Conservation (phyloP, 441 rosid species). For the Macaranga tanarius region DNA sequence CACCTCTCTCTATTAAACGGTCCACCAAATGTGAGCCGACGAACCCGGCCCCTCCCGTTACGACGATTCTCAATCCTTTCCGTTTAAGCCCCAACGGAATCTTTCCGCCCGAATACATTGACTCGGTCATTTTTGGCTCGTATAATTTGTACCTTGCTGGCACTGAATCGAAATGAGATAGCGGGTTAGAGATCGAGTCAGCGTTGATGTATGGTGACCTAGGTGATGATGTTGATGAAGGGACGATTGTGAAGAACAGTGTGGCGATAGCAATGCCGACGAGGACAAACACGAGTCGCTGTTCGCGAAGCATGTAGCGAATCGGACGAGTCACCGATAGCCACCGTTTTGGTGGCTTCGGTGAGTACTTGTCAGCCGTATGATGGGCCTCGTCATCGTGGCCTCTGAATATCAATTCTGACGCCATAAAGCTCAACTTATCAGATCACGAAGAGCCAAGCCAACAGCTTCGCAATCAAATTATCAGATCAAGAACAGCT, state of each 20-base stretch:
- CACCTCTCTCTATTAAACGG: constrained; percentile 83
- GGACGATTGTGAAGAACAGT: constrained; percentile 54
- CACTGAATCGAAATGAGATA: constrained; percentile 27
- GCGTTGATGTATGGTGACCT: constrained; percentile 18
- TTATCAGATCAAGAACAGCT: constrained; percentile 3
- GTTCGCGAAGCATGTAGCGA: constrained; percentile 79
- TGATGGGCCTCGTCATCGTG: constrained; percentile 68
- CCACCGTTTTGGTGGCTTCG: constrained; percentile 88
- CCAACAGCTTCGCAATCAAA: background rate
- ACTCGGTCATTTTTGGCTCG: constrained; percentile 36
- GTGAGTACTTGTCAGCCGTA: constrained; percentile 64
- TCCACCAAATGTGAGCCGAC: constrained; percentile 93
- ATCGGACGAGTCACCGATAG: constrained; percentile 53
- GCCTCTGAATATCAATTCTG: constrained; percentile 82
- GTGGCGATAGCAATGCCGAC: constrained; percentile 84
- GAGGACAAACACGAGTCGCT: constrained; percentile 71
- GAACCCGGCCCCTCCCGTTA: constrained; percentile 94
- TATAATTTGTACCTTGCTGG: constrained; percentile 21
- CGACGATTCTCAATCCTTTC: constrained; percentile 75
- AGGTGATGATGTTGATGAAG: constrained; percentile 35
- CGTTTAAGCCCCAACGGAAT: constrained; percentile 75
- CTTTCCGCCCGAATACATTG: constrained; percentile 52
- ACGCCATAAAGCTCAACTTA: constrained; percentile 48
- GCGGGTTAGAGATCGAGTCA: constrained; percentile 34
- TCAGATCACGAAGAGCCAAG: background rate